Evolutionary conservation across 176 grass and related monocot species (phyloP).

Genomic region (Hyparrhenia diplandra): DNA sequence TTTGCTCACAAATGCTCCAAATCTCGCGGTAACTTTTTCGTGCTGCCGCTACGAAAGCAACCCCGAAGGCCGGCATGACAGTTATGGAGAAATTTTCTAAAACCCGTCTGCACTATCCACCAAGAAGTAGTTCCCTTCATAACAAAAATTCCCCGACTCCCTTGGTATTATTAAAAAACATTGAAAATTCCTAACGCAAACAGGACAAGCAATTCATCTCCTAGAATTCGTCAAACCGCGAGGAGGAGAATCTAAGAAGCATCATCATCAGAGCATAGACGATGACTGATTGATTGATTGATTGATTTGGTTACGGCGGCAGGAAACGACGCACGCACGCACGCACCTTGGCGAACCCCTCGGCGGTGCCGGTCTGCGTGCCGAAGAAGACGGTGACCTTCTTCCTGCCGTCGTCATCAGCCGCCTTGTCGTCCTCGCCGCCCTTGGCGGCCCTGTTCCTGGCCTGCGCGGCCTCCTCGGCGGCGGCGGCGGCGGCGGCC

Average conservation of each 20-base stretch:
- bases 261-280: too few species aligned
- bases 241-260: too few species aligned
- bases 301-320: neutral
- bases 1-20: neutral
- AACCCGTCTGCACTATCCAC: neutral
- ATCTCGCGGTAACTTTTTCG: neutral
- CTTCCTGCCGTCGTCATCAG: slow-evolving; percentile 54
- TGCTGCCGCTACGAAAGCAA: neutral
- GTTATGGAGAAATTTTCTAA: neutral
- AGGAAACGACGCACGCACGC: neutral
- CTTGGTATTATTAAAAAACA: neutral
- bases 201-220: neutral
- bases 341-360: slow-evolving; percentile 89
- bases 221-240: neutral
- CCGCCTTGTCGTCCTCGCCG: neutral
- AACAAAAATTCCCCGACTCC: neutral
- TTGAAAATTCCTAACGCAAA: too few species aligned
- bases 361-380: slow-evolving; percentile 90
- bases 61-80: too few species aligned
- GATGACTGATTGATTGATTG: too few species aligned
- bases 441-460: slow-evolving; percentile 3
- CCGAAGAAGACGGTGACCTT: slow-evolving; percentile 78
- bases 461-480: neutral
- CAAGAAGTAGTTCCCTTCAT: neutral
- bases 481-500: too few species aligned